Evolutionary conservation across 75 land plant species (phyloP).

Genomic region (Sequoia sempervirens): DNA sequence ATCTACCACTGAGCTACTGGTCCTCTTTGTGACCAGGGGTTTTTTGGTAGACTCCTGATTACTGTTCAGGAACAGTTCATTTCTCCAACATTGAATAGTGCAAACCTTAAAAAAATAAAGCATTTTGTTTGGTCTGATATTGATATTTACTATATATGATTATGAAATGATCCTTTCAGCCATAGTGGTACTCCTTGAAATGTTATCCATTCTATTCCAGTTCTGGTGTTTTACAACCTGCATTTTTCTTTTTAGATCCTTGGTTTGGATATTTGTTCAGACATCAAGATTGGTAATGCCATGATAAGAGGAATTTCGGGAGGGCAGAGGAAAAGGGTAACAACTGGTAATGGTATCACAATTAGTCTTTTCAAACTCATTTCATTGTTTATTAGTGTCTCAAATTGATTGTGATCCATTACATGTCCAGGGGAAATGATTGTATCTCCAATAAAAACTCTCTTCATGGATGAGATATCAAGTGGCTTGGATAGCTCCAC

Average conservation of each 20-base stretch:
- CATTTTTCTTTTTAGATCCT: slow-evolving; percentile 14
- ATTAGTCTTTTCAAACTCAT: neutral
- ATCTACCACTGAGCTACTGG: no score
- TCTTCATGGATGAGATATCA: slow-evolving; percentile 91
- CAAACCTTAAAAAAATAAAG: no score
- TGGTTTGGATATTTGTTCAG: slow-evolving; percentile 27
- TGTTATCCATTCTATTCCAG: neutral
- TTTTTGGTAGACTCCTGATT: no score
- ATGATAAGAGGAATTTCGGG: slow-evolving; percentile 34
- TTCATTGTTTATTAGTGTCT: neutral
- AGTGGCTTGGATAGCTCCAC: slow-evolving; percentile 86
- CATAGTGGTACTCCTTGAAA: no score
- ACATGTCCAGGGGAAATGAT: slow-evolving; percentile 49
- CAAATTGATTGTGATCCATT: neutral
- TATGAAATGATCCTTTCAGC: no score
- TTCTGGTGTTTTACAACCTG: neutral
- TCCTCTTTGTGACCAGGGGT: no score
- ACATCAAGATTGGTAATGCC: slow-evolving; percentile 20
- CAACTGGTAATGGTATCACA: slow-evolving; percentile 18
- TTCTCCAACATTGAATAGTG: no score
- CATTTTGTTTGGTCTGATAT: no score
- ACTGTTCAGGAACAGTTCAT: no score
- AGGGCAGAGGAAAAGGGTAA: slow-evolving; percentile 24
- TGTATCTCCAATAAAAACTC: slow-evolving; percentile 66
- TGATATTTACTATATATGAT: no score